A percentile compares a stretch with the other conserved stretches of the same genome.
Evolutionary conservation across 2,329 filamentous ascomycete genomes (phyloP).

Genomic region (Nemania sp.): DNA sequence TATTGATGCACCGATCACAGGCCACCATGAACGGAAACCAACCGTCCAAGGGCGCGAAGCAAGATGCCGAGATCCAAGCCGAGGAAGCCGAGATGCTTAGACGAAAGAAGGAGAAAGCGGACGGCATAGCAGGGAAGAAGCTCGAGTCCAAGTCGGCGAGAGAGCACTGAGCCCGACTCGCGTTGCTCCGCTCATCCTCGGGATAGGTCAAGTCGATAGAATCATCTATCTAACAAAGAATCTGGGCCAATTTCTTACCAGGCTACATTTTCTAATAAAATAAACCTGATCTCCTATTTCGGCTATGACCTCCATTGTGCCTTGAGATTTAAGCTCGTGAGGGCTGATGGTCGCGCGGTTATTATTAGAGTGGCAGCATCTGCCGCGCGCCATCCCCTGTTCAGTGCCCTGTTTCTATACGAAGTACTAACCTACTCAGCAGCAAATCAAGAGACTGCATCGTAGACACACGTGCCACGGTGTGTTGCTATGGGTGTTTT

Average conservation of each 20-base stretch:
- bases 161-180: slow-evolving; percentile 1
- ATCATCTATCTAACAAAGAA: background rate
- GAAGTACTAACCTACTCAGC: too few species aligned
- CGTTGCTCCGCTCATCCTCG: background rate
- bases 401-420: background rate
- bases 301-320: background rate
- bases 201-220: background rate
- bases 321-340: background rate
- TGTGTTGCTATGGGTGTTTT: background rate
- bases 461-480: background rate
- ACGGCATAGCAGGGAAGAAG: slow-evolving; percentile 34
- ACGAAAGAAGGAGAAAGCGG: slow-evolving; percentile 35
- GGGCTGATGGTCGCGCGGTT: background rate
- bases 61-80: slow-evolving; percentile 36
- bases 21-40: slow-evolving; percentile 36
- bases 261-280: background rate
- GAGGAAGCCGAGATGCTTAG: slow-evolving; percentile 36
- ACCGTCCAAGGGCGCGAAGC: slow-evolving; percentile 35
- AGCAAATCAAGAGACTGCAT: background rate
- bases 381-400: background rate
- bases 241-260: background rate
- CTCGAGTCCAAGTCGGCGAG: slow-evolving; percentile 10
- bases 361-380: background rate
- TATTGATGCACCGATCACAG: slow-evolving; percentile 17
- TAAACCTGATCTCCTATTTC: background rate